Percentiles rank a stretch among this genome's conserved stretches.
Evolutionary conservation across 305 asterid genomes (phyloP).

Genomic region (Fraxinus albicans): DNA sequence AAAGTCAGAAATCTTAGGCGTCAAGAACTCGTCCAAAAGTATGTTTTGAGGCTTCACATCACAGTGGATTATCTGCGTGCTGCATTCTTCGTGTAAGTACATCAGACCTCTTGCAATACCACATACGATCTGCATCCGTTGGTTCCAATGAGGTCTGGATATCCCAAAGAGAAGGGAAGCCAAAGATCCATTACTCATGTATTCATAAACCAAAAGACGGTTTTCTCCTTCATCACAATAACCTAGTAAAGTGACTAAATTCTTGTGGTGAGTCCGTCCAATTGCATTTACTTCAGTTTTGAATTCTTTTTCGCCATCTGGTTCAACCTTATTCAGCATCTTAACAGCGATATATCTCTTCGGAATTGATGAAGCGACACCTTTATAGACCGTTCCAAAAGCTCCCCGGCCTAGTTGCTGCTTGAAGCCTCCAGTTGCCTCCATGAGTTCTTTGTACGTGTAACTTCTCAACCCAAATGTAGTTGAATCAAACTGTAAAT

Average conservation of each 20-base stretch:
- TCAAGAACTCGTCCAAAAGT: slow-evolving; percentile 33
- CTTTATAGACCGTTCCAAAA: neutral
- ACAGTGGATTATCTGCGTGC: slow-evolving; percentile 45
- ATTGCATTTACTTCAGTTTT: slow-evolving; percentile 37
- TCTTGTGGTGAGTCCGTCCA: slow-evolving; percentile 42
- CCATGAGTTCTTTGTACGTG: slow-evolving; percentile 35
- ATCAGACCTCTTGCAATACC: slow-evolving; percentile 39
- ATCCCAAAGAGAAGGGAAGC: slow-evolving; percentile 25
- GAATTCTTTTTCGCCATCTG: slow-evolving; percentile 38
- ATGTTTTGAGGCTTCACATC: slow-evolving; percentile 47
- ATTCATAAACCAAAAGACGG: slow-evolving; percentile 39
- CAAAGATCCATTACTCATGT: slow-evolving; percentile 41
- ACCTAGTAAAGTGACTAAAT: slow-evolving; percentile 39
- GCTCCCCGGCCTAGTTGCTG: slow-evolving; percentile 30
- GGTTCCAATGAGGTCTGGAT: slow-evolving; percentile 36
- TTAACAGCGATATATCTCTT: slow-evolving; percentile 29
- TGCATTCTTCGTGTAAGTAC: slow-evolving; percentile 47
- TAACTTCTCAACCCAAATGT: slow-evolving; percentile 15
- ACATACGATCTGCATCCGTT: slow-evolving; percentile 26
- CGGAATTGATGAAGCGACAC: neutral
- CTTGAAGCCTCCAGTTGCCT: slow-evolving; percentile 34
- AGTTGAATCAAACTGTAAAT: neutral
- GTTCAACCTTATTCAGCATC: slow-evolving; percentile 25
- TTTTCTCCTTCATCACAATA: slow-evolving; percentile 36
- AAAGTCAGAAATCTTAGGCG: slow-evolving; percentile 35